Conservation (phyloP, 371 early-diverging fungal species). For the Zopfochytrium polystomum region DNA sequence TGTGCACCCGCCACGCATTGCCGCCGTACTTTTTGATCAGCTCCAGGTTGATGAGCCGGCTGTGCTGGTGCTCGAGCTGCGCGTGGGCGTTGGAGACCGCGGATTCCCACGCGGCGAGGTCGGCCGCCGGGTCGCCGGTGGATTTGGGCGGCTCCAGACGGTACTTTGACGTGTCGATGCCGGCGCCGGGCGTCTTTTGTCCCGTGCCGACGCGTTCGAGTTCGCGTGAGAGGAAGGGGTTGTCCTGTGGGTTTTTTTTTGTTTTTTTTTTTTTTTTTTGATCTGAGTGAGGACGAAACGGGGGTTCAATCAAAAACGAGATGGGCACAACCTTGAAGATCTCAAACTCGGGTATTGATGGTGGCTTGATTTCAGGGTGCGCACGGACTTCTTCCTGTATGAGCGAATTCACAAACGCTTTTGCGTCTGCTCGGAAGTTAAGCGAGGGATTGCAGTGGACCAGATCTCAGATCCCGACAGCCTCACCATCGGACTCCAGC, state of each 20-base stretch:
- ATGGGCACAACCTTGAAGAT: too few species aligned
- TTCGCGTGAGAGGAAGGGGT: slow-evolving; percentile 9
- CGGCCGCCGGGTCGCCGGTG: slow-evolving; percentile 34
- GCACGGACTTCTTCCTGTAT: slow-evolving; percentile 8
- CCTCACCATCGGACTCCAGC: slow-evolving; percentile 10
- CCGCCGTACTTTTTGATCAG: slow-evolving; percentile 76
- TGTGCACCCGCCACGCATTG: slow-evolving; percentile 81
- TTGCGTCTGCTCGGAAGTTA: neutral
- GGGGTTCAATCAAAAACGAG: neutral
- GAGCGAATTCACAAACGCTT: slow-evolving; percentile 3
- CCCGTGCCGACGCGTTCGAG: neutral
- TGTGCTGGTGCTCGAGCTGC: slow-evolving; percentile 79
- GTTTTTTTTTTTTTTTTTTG: neutral
- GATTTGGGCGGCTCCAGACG: slow-evolving; percentile 50
- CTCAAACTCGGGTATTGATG: slow-evolving; percentile 6
- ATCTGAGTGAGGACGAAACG: neutral
- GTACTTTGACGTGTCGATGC: slow-evolving; percentile 35
- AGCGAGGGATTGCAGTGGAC: neutral
- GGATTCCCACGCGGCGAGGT: slow-evolving; percentile 57
- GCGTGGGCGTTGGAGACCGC: slow-evolving; percentile 78
- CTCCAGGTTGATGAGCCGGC: slow-evolving; percentile 77
- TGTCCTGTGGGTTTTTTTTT: neutral
- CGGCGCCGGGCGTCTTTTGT: too few species aligned
- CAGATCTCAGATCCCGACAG: neutral
- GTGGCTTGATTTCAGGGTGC: neutral